Percentiles rank a stretch among this genome's conserved stretches.
phyloP scores from a whole-genome alignment of 1,284 basidiomycete species.

The Mycena sp. region DNA sequence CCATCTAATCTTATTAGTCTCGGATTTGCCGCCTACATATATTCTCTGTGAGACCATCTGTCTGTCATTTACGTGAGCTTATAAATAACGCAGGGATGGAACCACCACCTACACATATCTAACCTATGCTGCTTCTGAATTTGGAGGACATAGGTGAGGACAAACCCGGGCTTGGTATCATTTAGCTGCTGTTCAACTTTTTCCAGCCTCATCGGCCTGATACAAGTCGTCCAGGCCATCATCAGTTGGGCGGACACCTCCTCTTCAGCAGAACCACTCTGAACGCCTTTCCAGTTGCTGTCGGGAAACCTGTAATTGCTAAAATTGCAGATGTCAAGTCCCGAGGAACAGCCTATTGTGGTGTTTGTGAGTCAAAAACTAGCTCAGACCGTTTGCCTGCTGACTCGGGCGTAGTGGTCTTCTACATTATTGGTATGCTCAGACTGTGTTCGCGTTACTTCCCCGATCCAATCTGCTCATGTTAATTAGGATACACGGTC shows the following conservation, averaged over 20 bases:
- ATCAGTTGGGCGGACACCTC: constrained; percentile 64
- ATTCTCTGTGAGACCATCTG: too few species aligned
- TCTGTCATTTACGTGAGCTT: too few species aligned
- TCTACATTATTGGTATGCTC: constrained; percentile 60
- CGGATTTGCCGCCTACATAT: constrained; percentile 78
- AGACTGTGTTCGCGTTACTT: background rate
- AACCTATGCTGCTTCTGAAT: constrained; percentile 68
- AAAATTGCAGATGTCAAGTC: constrained; percentile 79
- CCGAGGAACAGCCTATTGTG: constrained; percentile 65
- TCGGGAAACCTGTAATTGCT: constrained; percentile 80
- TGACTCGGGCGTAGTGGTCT: constrained; percentile 50
- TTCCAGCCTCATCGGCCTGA: constrained; percentile 67
- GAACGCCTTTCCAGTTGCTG: constrained; percentile 56
- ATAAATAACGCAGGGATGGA: too few species aligned
- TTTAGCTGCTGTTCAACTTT: background rate
- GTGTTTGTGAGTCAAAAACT: constrained; percentile 58
- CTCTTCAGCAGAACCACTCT: too few species aligned
- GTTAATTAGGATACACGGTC: constrained; percentile 62
- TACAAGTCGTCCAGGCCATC: constrained; percentile 65
- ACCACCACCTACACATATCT: constrained; percentile 77
- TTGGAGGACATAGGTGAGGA: constrained; percentile 53
- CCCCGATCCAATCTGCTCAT: background rate
- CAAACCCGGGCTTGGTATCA: background rate
- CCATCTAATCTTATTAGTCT: constrained; percentile 51
- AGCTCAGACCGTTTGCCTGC: background rate